Base-by-base conservation (phyloP, 2,329 filamentous ascomycete species). In the Fusarium denticulatum region DNA sequence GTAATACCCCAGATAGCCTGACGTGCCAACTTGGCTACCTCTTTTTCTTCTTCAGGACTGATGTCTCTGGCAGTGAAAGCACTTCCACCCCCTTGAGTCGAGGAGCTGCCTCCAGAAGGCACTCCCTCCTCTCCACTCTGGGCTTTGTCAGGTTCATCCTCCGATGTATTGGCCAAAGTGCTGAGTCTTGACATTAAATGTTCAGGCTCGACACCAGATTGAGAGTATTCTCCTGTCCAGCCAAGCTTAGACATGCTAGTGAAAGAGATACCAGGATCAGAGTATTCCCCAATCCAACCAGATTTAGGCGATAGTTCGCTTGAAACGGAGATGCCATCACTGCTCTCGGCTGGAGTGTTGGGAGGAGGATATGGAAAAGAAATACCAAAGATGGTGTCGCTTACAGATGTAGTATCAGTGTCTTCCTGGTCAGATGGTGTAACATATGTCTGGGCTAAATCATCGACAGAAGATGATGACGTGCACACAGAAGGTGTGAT, bases 51-150 rank as follows among this genome's bases (percentile, higher is more conserved):
- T 20, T 55, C 15, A 18, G 20, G 22, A 16, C 14, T n/a, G 15
- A 28, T 28, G 24, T 18, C 24, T 7, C 24, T 18, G 15, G 16
- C 11, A 6, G 12, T 16, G 20, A 15, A n/a, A 22, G 14, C 11
- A 39, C 6, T n/a, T 6, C 7, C 20, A 28, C 2, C 24, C 4
- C 7, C 4, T n/a, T 39, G 6, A 16, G 15, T 28, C 15, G 5
- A 3, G 7, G 24, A 40, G 24, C 8, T 16, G 15, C 26, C 11
- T 8, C 3, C 24, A 28, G 20, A n/a, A 28, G 32, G 7, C 22
- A 0, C 7, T 8, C 4, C 30, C 7, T 36, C 30, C 1, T 28
- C 40, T 49, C 3, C 32, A 18, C 5, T 7, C n/a, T 37, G 14
- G 10, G 22, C 7, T 15, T 24, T 34, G 6, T 5, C 18, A 6